Conservation (phyloP, 1,284 basidiomycete genomes). For the Sporisorium exsertum region DNA sequence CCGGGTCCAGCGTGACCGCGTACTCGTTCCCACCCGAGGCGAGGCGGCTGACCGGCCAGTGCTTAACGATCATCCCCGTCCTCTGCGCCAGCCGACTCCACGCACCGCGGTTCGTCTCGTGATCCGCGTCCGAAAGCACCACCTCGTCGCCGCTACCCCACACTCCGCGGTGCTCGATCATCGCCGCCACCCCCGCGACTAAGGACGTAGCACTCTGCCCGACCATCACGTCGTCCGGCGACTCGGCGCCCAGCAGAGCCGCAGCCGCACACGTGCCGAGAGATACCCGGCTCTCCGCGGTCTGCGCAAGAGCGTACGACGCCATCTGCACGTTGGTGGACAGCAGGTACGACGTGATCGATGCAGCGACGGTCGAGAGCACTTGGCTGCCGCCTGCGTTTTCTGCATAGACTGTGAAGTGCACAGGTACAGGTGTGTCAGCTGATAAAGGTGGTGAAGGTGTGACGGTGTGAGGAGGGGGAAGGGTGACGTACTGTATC, state of each 20-base stretch:
- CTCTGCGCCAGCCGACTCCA: slow-evolving; percentile 82
- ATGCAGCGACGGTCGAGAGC: slow-evolving; percentile 72
- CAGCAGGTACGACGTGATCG: slow-evolving; percentile 77
- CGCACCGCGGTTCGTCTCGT: slow-evolving; percentile 83
- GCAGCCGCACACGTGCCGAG: slow-evolving; percentile 74
- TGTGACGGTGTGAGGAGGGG: too few species aligned
- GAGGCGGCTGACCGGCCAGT: slow-evolving; percentile 74
- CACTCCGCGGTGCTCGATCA: slow-evolving; percentile 73
- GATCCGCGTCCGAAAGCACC: slow-evolving; percentile 78
- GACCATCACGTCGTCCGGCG: slow-evolving; percentile 76
- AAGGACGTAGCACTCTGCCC: slow-evolving; percentile 70
- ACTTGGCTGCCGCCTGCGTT: slow-evolving; percentile 82
- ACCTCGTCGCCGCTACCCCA: slow-evolving; percentile 78
- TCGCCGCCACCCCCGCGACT: slow-evolving; percentile 30
- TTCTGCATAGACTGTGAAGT: slow-evolving; percentile 75
- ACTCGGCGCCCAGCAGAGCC: slow-evolving; percentile 76
- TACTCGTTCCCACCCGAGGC: slow-evolving; percentile 72
- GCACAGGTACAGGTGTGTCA: not conserved
- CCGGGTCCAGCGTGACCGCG: slow-evolving; percentile 75
- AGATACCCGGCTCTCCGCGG: slow-evolving; percentile 74
- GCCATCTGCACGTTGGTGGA: slow-evolving; percentile 81
- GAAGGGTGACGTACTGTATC: not conserved
- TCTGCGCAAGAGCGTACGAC: slow-evolving; percentile 74
- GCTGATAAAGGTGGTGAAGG: not conserved
- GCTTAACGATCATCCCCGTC: slow-evolving; percentile 74